phyloP scores from a whole-genome alignment of 192 early-diverging fungal genomes.

The Entophlyctis helioformis region DNA sequence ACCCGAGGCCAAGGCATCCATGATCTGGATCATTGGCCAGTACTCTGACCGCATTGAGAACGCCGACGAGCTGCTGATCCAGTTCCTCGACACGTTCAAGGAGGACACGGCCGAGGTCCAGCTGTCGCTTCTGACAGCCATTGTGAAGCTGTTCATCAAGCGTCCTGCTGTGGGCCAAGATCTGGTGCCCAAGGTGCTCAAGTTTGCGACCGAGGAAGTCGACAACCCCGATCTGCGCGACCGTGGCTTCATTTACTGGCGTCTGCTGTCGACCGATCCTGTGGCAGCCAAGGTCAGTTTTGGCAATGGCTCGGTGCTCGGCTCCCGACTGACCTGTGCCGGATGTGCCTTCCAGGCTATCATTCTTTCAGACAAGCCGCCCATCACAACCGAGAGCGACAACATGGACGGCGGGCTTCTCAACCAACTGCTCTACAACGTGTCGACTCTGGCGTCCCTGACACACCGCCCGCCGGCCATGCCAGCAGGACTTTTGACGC shows the following conservation, averaged over 20 bases:
- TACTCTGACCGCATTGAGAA: constrained; percentile 97
- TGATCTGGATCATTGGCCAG: constrained; percentile 99
- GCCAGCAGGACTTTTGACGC: no score
- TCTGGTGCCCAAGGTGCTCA: constrained; percentile 84
- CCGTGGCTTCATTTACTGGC: constrained; percentile 97
- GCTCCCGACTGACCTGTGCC: background rate
- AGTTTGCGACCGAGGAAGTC: constrained; percentile 85
- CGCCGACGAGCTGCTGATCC: constrained; percentile 76
- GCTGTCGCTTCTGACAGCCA: constrained; percentile 83
- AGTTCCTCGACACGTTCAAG: constrained; percentile 80
- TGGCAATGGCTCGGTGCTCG: constrained; percentile 7
- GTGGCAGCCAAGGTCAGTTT: constrained; percentile 60
- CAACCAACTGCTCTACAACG: constrained; percentile 76
- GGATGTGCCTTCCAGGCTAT: constrained; percentile 46
- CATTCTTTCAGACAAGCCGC: constrained; percentile 84
- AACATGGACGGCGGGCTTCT: constrained; percentile 73
- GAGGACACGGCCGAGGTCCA: constrained; percentile 83
- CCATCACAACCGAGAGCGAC: constrained; percentile 90
- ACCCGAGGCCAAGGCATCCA: constrained; percentile 93
- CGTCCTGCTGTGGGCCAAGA: constrained; percentile 84
- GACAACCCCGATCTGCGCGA: constrained; percentile 98
- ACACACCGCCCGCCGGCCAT: constrained; percentile 84
- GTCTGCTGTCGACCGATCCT: constrained; percentile 88
- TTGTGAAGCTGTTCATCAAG: constrained; percentile 93
- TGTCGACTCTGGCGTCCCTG: constrained; percentile 79